Conservation (phyloP, 768 basidiomycete species). For the Dioszegia aurantiaca region DNA sequence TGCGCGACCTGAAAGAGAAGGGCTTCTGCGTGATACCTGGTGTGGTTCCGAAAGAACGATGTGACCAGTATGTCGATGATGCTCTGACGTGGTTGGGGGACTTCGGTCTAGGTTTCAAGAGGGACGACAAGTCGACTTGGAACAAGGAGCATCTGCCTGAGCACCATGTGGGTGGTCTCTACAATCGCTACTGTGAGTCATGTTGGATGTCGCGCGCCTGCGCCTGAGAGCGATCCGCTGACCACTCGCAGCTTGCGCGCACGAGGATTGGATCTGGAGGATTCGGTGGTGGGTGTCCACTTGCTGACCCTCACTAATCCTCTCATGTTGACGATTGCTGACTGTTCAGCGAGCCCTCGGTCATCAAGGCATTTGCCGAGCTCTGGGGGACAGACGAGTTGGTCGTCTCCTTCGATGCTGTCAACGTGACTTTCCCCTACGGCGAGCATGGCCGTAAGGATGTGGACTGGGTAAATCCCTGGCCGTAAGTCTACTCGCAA, state of each 20-base stretch:
- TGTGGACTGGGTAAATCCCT: slow-evolving; percentile 16
- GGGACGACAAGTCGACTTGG: slow-evolving; percentile 37
- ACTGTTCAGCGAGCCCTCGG: slow-evolving; percentile 29
- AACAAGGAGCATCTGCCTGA: slow-evolving; percentile 17
- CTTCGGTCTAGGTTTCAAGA: slow-evolving; percentile 33
- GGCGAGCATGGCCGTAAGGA: slow-evolving; percentile 28
- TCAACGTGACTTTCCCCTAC: slow-evolving; percentile 29
- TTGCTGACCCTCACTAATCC: neutral
- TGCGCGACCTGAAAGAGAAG: slow-evolving; percentile 19
- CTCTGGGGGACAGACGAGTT: slow-evolving; percentile 46
- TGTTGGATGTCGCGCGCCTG: neutral
- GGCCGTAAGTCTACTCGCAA: slow-evolving; percentile 12
- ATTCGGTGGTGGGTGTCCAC: slow-evolving; percentile 10
- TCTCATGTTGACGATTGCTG: neutral
- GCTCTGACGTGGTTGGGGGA: slow-evolving; percentile 34
- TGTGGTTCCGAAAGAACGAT: slow-evolving; percentile 33
- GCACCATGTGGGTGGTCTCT: slow-evolving; percentile 34
- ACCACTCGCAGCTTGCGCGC: slow-evolving; percentile 8
- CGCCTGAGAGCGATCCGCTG: slow-evolving; percentile 17
- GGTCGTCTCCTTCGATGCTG: slow-evolving; percentile 36
- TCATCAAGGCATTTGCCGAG: slow-evolving; percentile 38
- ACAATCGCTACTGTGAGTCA: slow-evolving; percentile 28
- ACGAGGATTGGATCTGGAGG: slow-evolving; percentile 21
- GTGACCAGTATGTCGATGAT: slow-evolving; percentile 25
- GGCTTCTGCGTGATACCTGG: slow-evolving; percentile 41